Conservation (phyloP, 371 early-diverging fungal species). For the Phascolomyces articulosus region DNA sequence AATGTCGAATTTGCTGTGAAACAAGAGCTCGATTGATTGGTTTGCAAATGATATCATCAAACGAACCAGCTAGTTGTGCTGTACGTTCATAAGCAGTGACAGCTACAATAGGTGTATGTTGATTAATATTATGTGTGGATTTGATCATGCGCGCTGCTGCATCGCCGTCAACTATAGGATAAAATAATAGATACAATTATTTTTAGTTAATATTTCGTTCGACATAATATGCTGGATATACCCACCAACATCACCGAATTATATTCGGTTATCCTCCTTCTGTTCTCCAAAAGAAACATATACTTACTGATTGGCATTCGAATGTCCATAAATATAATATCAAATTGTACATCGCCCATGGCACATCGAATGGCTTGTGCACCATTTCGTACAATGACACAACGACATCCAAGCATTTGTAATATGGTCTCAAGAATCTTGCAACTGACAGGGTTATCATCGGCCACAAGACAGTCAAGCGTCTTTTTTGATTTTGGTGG, state of each 20-base stretch:
- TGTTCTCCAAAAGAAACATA: too few relatives aligned
- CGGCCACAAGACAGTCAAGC: slow-evolving; percentile 75
- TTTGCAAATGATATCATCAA: slow-evolving; percentile 77
- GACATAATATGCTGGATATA: too few relatives aligned
- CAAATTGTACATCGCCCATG: slow-evolving; percentile 87
- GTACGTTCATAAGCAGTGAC: slow-evolving; percentile 74
- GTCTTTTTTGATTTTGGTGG: slow-evolving; percentile 19
- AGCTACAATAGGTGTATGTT: slow-evolving; percentile 73
- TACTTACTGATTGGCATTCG: slow-evolving; percentile 88
- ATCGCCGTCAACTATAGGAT: slow-evolving; percentile 80
- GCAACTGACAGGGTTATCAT: slow-evolving; percentile 89
- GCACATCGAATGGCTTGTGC: slow-evolving; percentile 90
- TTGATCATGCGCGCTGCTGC: slow-evolving; percentile 94
- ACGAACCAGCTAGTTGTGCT: slow-evolving; percentile 58
- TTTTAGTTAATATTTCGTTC: too few relatives aligned
- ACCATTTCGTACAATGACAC: slow-evolving; percentile 85
- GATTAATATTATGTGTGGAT: slow-evolving; percentile 82
- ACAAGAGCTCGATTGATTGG: slow-evolving; percentile 72
- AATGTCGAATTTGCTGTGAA: slow-evolving; percentile 50
- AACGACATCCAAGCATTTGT: slow-evolving; percentile 70
- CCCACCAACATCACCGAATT: too few relatives aligned
- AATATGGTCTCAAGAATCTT: slow-evolving; percentile 89
- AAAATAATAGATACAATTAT: not conserved
- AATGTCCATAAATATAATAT: slow-evolving; percentile 93
- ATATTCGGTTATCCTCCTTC: too few relatives aligned